Conservation (phyloP, 768 basidiomycete genomes). For the Pulveroboletus ravenelii region DNA sequence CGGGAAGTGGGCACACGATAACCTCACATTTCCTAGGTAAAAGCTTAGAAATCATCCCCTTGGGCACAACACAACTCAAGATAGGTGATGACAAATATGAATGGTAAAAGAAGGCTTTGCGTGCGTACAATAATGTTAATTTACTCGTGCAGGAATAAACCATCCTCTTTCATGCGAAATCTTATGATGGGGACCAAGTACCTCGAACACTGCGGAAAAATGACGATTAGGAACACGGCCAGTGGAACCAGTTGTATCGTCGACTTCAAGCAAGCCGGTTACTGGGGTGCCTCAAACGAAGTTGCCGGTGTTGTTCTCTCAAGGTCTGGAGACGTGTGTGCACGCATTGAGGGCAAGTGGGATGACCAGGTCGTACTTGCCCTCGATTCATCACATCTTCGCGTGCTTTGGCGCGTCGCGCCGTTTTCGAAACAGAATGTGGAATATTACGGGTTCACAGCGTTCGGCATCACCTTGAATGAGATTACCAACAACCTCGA, state of each 20-base stretch:
- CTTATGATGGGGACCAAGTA: constrained; percentile 90
- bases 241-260: constrained; percentile 56
- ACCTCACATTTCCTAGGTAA: constrained; percentile 51
- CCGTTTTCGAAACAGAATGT: constrained; percentile 68
- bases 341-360: constrained; percentile 85
- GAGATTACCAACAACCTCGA: constrained; percentile 67
- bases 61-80: constrained; percentile 63
- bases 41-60: constrained; percentile 80
- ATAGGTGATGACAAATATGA: constrained; percentile 65
- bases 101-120: constrained; percentile 46
- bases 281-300: constrained; percentile 75
- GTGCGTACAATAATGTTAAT: background rate
- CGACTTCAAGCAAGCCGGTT: constrained; percentile 85
- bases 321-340: constrained; percentile 46
- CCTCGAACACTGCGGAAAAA: constrained; percentile 77
- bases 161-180: constrained; percentile 85
- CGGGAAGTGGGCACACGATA: constrained; percentile 14
- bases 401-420: constrained; percentile 70
- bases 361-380: constrained; percentile 74
- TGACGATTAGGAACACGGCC: constrained; percentile 64
- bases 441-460: constrained; percentile 80
- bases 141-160: constrained; percentile 58
- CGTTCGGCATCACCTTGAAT: constrained; percentile 75
- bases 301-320: constrained; percentile 60
- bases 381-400: constrained; percentile 63